These are phyloP conservation scores for Camellia oleifera DNA, from an alignment of 179 eudicot genomes.

Conservation along the genomic window DNA sequence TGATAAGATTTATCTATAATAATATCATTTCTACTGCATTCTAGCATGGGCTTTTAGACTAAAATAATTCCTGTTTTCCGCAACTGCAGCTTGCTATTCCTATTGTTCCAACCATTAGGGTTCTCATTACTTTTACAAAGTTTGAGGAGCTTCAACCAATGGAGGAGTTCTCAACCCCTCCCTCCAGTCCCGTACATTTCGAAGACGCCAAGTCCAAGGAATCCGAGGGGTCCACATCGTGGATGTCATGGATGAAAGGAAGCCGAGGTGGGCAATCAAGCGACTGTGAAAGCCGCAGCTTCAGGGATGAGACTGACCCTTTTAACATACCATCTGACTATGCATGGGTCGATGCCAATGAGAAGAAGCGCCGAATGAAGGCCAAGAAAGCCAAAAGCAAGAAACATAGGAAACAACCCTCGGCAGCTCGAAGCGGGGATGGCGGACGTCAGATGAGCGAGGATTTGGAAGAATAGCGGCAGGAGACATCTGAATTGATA, in stretches of 20 bases:
- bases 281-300: constrained; percentile 56
- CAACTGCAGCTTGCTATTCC: constrained; percentile 78
- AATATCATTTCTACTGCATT: neutral
- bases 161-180: constrained; percentile 89
- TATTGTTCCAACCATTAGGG: constrained; percentile 86
- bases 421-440: constrained; percentile 41
- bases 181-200: constrained; percentile 73
- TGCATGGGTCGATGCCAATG: constrained; percentile 83
- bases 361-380: constrained; percentile 84
- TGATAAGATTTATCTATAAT: no score
- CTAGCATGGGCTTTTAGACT: neutral
- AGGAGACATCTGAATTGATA: neutral
- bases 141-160: constrained; percentile 79
- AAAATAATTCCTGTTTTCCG: neutral
- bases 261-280: constrained; percentile 60
- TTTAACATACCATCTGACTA: constrained; percentile 82
- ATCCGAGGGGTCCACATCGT: constrained; percentile 59
- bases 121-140: constrained; percentile 84
- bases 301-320: constrained; percentile 67
- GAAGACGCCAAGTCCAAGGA: constrained; percentile 68
- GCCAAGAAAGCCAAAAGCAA: constrained; percentile 76
- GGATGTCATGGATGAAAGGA: constrained; percentile 88
- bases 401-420: constrained; percentile 54
- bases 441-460: constrained; percentile 33
- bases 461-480: constrained; percentile 40